Base-by-base conservation (phyloP, 768 basidiomycete genomes). In the Russula vinacea region DNA sequence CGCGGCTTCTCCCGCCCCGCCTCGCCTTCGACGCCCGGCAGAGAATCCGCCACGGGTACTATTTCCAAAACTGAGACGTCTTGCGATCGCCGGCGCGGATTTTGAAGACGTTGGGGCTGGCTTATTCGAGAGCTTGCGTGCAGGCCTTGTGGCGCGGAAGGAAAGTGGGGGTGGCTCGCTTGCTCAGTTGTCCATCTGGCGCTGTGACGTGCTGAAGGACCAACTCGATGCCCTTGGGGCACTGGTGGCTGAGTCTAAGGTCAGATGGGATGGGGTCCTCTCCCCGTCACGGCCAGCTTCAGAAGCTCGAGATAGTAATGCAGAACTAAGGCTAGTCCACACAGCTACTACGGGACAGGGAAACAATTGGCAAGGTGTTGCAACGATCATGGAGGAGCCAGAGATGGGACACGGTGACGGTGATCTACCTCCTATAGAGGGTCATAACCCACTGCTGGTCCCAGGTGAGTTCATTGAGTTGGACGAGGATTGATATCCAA, bases 241-340 rank as follows among this genome's bases (percentile, higher is more conserved):
- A 35, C 58, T 64, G 45, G 39, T 64, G 33, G 39, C 52, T 22
- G 63, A 64, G 58, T 64, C 63, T 6, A 64, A 60, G 47, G 63
- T 64, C 22, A 60, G 58, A 49, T 64, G 63, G 63, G 63, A 64
- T 32, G 52, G 63, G 22, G 58, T 47, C 10, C 22, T 24, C 32
- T 22, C 45, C 32, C 45, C 26, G 33, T 59, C 63, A 14, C 39
- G 47, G 26, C 17, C 44, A 22, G 37, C 9, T 42, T 56, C 61
- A 50, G 54, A 56, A 40, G 54, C 54, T 32, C 35, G 45, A 56
- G 54, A 56, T 17, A 47, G 37, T 45, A 42, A 49, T 17, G 7
- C 16, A 1, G 51, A 8, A 47, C 24, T 26, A 13, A 37, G 16
- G n/a, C 8, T 44, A 19, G 17, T 16, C 22, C 58, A 59, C 16